Base-by-base conservation (phyloP, 768 basidiomycete species). In the Pilatotrama ljubarskyi region DNA sequence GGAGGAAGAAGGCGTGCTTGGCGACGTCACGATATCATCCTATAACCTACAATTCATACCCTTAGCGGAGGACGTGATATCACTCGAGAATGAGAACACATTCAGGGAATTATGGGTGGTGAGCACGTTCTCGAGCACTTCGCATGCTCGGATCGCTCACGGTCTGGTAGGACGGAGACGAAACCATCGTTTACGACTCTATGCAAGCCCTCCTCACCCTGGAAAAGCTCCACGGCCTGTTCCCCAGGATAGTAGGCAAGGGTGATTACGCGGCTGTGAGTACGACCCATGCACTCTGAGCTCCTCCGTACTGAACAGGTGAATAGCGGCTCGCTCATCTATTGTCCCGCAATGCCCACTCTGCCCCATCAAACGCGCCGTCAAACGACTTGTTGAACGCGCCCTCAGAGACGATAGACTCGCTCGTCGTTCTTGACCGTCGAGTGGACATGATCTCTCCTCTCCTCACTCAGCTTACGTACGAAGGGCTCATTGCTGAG, bases 1-100 rank as follows among this genome's bases (percentile, higher is more conserved):
- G 43, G 95, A 98, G 68, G 95, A 98, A 70, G 91, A 97, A 68
- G 97, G 96, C n/a, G 95, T 99, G 0, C 81, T 95, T 15, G 97
- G 97, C n/a, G 95, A 98, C 68, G 80, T 99, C 44, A 87, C 84
- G 8, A 84, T 98, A 29, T 84, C 86, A 18, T 84, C 92, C 26
- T 96, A 93, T 74, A 92, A 93, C 71, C 81, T 99, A 22, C 94
- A 95, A 66, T 92, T 98, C 66, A 93, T 98, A 62, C 94, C 95
- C 15, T 68, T 98, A 37, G 95, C 95, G 58, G 88, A 93, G 17
- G 97, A 99, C 72, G 85, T 98, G 58, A 76, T 98, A 32, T 97
- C 94, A 2, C 75, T 99, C 29, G 97, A 99, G 76, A 75, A 87
- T 64, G 92, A 94, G 47, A 82, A 80, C 61, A 87, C 90, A 1